Conservation (phyloP, 768 basidiomycete species). For the Austroboletus eburneus region DNA sequence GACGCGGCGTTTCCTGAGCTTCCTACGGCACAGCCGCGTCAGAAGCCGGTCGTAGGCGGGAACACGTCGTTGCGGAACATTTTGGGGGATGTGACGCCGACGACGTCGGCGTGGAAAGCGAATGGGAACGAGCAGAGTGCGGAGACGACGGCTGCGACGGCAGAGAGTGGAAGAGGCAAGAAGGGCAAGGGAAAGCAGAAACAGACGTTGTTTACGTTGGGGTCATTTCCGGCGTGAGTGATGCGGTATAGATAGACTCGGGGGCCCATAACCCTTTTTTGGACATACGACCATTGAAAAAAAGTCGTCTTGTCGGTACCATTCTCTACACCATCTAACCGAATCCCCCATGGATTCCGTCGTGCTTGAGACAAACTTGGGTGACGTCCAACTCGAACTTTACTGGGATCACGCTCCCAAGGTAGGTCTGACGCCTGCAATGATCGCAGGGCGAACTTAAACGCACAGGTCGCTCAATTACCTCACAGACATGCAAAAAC, state of each 20-base stretch:
- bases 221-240: conserved; percentile 40
- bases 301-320: no score
- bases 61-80: conserved; percentile 68
- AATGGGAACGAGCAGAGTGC: background rate
- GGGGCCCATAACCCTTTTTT: no score
- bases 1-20: conserved; percentile 66
- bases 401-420: conserved; percentile 91
- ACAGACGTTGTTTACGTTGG: conserved; percentile 74
- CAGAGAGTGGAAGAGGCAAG: conserved; percentile 52
- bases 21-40: conserved; percentile 42
- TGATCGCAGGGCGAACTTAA: no score
- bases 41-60: conserved; percentile 50
- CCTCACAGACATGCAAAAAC: conserved; percentile 91
- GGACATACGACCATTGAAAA: no score
- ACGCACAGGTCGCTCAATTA: no score
- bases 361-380: conserved; percentile 76
- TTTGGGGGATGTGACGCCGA: conserved; percentile 29
- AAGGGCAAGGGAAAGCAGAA: conserved; percentile 82
- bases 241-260: background rate
- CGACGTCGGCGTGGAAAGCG: conserved; percentile 30
- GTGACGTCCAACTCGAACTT: conserved; percentile 85
- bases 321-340: no score
- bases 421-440: conserved; percentile 31
- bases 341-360: conserved; percentile 45
- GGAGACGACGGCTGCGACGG: background rate